These are phyloP conservation scores for Penicillium sp. DNA, from an alignment of 2,329 filamentous ascomycete species.

Conservation along the genomic window DNA sequence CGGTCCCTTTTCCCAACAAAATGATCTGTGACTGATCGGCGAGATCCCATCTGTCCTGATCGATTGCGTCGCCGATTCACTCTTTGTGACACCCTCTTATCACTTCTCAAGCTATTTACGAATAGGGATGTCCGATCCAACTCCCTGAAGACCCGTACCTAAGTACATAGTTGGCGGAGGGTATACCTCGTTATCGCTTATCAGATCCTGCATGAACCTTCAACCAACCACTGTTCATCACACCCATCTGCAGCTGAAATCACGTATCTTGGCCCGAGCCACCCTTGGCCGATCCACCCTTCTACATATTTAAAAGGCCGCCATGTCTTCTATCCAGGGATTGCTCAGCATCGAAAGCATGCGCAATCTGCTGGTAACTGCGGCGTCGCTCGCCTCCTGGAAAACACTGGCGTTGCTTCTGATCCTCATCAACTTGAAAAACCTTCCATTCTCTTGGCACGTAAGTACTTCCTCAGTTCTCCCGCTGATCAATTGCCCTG, in stretches of 20 bases:
- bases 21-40: constrained; percentile 6
- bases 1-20: constrained; percentile 10
- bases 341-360: constrained; percentile 20
- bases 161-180: background rate
- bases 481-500: background rate
- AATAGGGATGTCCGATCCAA: background rate
- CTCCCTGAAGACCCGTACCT: background rate
- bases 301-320: background rate
- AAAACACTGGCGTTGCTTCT: constrained; percentile 34
- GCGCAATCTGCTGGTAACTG: constrained; percentile 19
- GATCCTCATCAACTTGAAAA: constrained; percentile 37
- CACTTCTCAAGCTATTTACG: background rate
- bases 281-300: background rate
- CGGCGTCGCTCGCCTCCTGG: constrained; percentile 30
- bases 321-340: constrained; percentile 11
- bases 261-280: background rate
- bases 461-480: constrained; percentile 25
- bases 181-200: constrained; percentile 7
- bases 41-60: constrained; percentile 1
- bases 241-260: background rate
- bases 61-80: background rate
- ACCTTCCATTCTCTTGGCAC: constrained; percentile 38
- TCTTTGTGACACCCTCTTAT: background rate
- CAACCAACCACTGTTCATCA: background rate
- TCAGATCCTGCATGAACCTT: constrained; percentile 1